Base-by-base conservation (phyloP, 2,329 filamentous ascomycete species). In the Trichoderma polysporum region DNA sequence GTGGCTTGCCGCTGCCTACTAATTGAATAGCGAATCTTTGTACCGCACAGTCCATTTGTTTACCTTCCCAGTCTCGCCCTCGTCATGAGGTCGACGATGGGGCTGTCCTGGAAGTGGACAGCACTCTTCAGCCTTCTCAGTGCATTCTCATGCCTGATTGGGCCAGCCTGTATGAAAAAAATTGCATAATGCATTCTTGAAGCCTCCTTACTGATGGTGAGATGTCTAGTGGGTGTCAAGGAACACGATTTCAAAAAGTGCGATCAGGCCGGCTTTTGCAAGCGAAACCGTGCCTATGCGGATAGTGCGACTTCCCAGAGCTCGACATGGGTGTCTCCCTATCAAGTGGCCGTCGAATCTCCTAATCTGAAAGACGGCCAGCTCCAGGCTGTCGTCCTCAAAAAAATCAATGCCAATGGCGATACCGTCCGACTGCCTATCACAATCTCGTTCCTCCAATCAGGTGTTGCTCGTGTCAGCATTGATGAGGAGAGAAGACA, bases 211-310 rank as follows among this genome's bases (percentile, higher is more conserved):
- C 70, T 77, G 52, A 76, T 70, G 64, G 63, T 68, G 8, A 56
- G 13, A 47, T 8, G 29, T 35, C 4, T 35, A 97, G 93, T 87
- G 71, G 85, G 87, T 74, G 95, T 99, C 61, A 99, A 99, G 82
- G 91, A 97, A 76, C 89, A 97, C 74, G 94, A 97, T 78, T 99
- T 98, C 85, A 99, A 98, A 77, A 97, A 91, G 74, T 99, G 95
- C 82, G 83, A 91, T 72, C 94, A 99, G 77, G 95, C 94, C 4
- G 95, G 95, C 74, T 99, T 99, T 83, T 99, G 95, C 82, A 95
- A 93, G 77, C 91, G 95, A 71, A 98, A 98, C 81, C 89, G 95
- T 77, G 91, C 88, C 45, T 94, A 91, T 76, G 95, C 95, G 76
- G 94, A 98, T 79, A 83, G 86, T 70, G 93, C 89, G 69, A 80